Evolutionary conservation across 371 early-diverging fungal species (phyloP), one percentile per base, ranked within the genome.

Genomic region (Mortierella sp.): DNA sequence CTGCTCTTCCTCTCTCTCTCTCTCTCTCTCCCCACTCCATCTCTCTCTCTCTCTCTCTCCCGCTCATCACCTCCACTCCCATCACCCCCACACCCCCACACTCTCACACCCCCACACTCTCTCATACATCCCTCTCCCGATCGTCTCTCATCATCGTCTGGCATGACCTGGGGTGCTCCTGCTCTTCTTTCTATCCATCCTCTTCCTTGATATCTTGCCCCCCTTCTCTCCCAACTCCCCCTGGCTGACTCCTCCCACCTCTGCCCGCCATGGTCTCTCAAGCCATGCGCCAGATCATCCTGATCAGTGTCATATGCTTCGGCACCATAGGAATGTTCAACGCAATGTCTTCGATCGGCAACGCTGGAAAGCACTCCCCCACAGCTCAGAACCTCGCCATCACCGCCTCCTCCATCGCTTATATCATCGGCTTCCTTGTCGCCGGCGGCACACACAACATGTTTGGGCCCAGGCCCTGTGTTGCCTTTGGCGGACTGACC

Each of bases 371-470:
- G 43, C 78, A 76, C 52, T 70, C 70, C 0, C 51, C 59, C 24
- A 76, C 71, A 5, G 49, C 70, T 27, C 78, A 76, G 28, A 76
- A 76, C 42, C 67, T 76, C 24, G 78, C 64, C 46, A 45, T 76
- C 56, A 76, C 78, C 26, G 70, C 78, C 1, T 76, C 78, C n/a
- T 76, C 78, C 19, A 66, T 76, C 55, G 71, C 78, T 28, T 76
- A 76, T 51, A 76, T 76, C 39, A 6, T 76, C 63, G 78, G 78
- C 2, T 76, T 76, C 56, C 59, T 89, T 28, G 76, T 89, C 63
- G 84, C 88, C 27, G 89, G 90, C 27, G 83, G 84, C 16, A 64
- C 87, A 19, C 84, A 85, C 51, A 89, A 89, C 63, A 83, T 80
- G 28, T 39, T 90, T 1, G 89, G 90, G 14, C 82, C 88, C 31